phyloP scores from a whole-genome alignment of 108 stramenopile genomes.

The Cyclotella cryptica region DNA sequence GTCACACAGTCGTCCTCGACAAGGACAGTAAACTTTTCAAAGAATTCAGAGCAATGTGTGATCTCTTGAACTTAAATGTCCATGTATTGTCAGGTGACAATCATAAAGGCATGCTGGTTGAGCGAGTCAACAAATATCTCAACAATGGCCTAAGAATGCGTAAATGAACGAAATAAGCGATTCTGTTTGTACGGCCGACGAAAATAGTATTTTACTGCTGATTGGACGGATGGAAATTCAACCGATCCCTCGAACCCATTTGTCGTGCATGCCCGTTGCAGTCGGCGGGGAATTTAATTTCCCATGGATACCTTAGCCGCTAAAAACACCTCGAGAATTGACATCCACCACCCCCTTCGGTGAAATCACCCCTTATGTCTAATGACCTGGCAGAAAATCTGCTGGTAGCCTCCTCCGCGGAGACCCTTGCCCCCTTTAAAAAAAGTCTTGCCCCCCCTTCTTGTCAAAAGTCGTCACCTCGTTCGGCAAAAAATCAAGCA shows the following conservation, averaged over 20 bases:
- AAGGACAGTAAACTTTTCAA: constrained; percentile 10
- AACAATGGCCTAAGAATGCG: constrained; percentile 23
- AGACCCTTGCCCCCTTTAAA: background rate
- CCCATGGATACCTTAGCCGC: constrained; percentile 28
- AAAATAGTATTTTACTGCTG: constrained; percentile 10
- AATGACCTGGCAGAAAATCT: background rate
- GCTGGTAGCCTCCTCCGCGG: background rate
- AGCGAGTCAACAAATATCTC: constrained; percentile 29
- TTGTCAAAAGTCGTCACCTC: background rate
- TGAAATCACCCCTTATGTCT: constrained; percentile 2
- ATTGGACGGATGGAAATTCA: constrained; percentile 39
- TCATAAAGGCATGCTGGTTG: constrained; percentile 25
- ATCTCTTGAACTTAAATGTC: constrained; percentile 14
- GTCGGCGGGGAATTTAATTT: constrained; percentile 38
- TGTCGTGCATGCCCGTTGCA: constrained; percentile 14
- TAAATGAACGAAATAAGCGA: constrained; percentile 20
- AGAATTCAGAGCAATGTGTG: background rate
- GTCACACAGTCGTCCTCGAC: constrained; percentile 17
- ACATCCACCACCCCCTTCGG: background rate
- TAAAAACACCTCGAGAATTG: background rate
- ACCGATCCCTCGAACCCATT: constrained; percentile 33
- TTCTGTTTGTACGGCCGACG: background rate
- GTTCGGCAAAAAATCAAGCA: background rate
- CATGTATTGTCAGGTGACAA: constrained; percentile 11
- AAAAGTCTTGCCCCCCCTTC: constrained; percentile 13